These are phyloP conservation scores for Draba incana DNA, from an alignment of 345 rosid species.

Conservation along the genomic window DNA sequence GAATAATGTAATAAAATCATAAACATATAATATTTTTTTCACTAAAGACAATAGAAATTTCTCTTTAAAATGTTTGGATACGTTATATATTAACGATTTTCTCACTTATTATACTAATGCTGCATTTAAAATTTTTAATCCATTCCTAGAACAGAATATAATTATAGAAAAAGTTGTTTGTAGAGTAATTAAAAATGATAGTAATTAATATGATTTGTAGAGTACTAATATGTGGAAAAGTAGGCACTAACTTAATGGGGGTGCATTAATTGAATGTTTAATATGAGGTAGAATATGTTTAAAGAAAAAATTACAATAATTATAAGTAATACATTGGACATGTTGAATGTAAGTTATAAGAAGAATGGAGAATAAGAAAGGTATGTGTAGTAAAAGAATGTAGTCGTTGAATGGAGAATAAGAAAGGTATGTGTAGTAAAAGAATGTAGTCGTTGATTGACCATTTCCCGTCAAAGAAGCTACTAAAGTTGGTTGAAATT, in stretches of 20 bases:
- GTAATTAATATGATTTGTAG: background rate
- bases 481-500: conserved; percentile 27
- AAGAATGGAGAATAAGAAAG: conserved; percentile 37
- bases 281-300: too few species aligned
- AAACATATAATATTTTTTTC: background rate
- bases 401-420: conserved; percentile 38
- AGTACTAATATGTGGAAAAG: background rate
- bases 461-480: conserved; percentile 47
- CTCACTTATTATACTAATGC: too few species aligned
- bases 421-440: conserved; percentile 7
- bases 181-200: background rate
- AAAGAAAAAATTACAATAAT: background rate
- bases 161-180: too few species aligned
- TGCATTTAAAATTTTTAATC: too few species aligned
- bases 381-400: background rate
- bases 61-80: background rate
- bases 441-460: conserved; percentile 33
- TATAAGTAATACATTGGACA: conserved; percentile 12
- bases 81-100: too few species aligned
- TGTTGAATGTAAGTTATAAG: conserved; percentile 28
- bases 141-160: too few species aligned
- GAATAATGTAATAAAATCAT: too few species aligned
- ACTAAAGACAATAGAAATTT: background rate
- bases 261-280: background rate
- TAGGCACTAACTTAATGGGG: background rate